A percentile compares a stretch with the other conserved stretches of the same genome.
phyloP scores from a whole-genome alignment of 164 flowering plant species.

The Dillenia turbinata region DNA sequence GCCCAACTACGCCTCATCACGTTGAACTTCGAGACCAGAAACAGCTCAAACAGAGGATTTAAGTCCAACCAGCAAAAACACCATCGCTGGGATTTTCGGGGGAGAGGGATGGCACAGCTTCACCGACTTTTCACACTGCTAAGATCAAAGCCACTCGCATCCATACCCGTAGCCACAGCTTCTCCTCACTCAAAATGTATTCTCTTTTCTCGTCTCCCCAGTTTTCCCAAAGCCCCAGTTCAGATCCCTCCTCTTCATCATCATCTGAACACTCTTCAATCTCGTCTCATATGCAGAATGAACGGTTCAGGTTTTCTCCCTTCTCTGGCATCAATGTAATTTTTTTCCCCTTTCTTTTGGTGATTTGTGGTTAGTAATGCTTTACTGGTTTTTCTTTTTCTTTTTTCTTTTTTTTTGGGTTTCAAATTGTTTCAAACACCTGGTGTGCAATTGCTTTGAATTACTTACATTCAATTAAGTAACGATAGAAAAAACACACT shows the following conservation, averaged over 20 bases:
- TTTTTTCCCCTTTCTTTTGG: background rate
- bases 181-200: background rate
- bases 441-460: background rate
- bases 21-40: too few relatives aligned
- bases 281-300: conserved; percentile 29
- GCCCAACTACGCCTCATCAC: too few relatives aligned
- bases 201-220: conserved; percentile 3
- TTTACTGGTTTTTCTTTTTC: background rate
- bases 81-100: too few relatives aligned
- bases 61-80: too few relatives aligned
- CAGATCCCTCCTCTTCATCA: background rate
- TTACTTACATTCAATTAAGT: background rate
- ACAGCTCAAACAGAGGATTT: too few relatives aligned
- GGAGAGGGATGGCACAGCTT: too few relatives aligned
- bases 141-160: too few relatives aligned
- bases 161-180: too few relatives aligned
- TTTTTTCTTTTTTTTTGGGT: background rate
- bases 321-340: conserved; percentile 14
- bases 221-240: too few relatives aligned
- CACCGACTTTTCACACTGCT: too few relatives aligned
- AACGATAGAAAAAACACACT: background rate
- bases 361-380: background rate
- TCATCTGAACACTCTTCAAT: conserved; percentile 10
- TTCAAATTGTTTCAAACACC: background rate
- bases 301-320: conserved; percentile 35